phyloP scores from a whole-genome alignment of 805 yeast species.

The Komagataella pseudopastoris region DNA sequence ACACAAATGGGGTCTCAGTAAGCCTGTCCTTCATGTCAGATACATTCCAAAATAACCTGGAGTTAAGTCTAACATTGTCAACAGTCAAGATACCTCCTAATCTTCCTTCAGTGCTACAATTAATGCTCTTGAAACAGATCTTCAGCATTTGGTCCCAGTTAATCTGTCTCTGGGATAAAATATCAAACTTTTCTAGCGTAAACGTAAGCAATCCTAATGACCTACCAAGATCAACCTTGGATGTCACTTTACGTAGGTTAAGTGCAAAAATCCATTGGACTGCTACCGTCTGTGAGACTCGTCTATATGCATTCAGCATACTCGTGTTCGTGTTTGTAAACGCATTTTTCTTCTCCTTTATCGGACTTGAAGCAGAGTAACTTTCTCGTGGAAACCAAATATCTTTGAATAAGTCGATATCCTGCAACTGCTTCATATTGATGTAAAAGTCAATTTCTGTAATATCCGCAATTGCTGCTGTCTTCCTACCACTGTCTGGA shows the following conservation, averaged over 20 bases:
- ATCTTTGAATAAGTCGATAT: constrained; percentile 68
- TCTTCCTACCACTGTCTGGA: constrained; percentile 8
- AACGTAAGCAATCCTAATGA: constrained; percentile 59
- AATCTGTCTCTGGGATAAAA: constrained; percentile 48
- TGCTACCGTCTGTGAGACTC: constrained; percentile 48
- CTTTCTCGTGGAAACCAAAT: constrained; percentile 56
- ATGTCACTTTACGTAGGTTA: constrained; percentile 33
- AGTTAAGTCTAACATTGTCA: constrained; percentile 34
- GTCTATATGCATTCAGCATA: constrained; percentile 25
- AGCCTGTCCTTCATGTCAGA: constrained; percentile 17
- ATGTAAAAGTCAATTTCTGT: constrained; percentile 47
- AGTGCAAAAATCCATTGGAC: constrained; percentile 65
- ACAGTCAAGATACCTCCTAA: constrained; percentile 56
- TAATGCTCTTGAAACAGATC: constrained; percentile 39
- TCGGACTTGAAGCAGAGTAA: constrained; percentile 9
- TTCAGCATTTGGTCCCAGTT: constrained; percentile 63
- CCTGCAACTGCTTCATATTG: constrained; percentile 78
- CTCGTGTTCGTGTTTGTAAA: not conserved
- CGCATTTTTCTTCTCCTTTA: constrained; percentile 16
- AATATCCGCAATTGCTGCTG: constrained; percentile 27
- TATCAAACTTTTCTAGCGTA: constrained; percentile 49
- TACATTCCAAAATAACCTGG: constrained; percentile 62
- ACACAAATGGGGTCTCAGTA: constrained; percentile 52
- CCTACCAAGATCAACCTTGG: constrained; percentile 69
- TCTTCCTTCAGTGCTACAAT: constrained; percentile 57